A percentile compares a stretch with the other conserved stretches of the same genome.
Evolutionary conservation across 1,284 basidiomycete species (phyloP).

Genomic region (Ganoderma boninense): DNA sequence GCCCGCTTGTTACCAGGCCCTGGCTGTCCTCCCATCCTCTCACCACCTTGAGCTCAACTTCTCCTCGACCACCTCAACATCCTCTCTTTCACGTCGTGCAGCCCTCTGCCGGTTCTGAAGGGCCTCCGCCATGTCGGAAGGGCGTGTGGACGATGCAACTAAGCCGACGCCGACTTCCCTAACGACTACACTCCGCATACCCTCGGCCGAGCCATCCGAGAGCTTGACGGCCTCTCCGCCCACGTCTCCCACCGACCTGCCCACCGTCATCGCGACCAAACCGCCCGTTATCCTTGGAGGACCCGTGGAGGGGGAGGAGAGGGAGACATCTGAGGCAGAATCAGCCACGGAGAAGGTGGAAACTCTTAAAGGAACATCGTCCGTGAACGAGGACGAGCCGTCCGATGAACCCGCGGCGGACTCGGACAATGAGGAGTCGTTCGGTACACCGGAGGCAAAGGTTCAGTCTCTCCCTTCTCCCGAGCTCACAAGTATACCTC

Average conservation of each 20-base stretch:
- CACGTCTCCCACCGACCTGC: conserved; percentile 18
- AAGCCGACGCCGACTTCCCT: conserved; percentile 5
- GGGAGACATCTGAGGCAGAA: not conserved
- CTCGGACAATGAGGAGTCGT: conserved; percentile 10
- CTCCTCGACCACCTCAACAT: not conserved
- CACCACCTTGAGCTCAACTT: too few relatives aligned
- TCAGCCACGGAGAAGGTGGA: not conserved
- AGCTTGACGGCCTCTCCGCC: conserved; percentile 7
- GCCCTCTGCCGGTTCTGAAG: not conserved
- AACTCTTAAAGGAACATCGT: not conserved
- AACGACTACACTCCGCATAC: not conserved
- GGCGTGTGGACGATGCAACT: not conserved
- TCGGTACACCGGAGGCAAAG: conserved; percentile 13
- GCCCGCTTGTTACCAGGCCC: not conserved
- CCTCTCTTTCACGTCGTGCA: too few relatives aligned
- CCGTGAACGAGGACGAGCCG: not conserved
- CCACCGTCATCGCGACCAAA: conserved; percentile 25
- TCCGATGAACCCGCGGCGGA: not conserved
- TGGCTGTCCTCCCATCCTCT: too few relatives aligned
- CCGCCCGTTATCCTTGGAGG: conserved; percentile 11
- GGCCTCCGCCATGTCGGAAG: conserved; percentile 9
- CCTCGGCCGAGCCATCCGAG: not conserved
- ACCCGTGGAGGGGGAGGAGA: not conserved
- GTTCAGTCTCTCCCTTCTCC: conserved; percentile 16
- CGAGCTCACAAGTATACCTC: conserved; percentile 17